Base-by-base conservation (phyloP, 306 rosid species). In the Bauhinia variegata region DNA sequence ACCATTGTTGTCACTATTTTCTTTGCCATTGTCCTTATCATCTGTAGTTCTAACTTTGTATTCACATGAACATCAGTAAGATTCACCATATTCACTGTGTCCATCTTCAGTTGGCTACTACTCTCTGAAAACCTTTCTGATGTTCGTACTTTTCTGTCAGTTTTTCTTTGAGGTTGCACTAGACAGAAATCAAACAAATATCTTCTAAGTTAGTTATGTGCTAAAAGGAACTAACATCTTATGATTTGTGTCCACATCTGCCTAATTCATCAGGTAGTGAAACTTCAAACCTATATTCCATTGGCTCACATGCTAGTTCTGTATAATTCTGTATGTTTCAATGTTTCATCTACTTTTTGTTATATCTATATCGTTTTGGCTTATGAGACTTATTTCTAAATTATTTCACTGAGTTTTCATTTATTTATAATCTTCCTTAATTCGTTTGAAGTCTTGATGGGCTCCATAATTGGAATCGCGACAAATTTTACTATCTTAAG, bases 401-500 rank as follows among this genome's bases (percentile, higher is more conserved):
- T 15, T 52, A 32, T 49, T 67, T 32, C 33, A 11, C 17, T 33
- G 10, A 8, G 19, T 18, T 48, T 11, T 10, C 4, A 9, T 48
- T 43, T 51, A 8, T 8, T 23, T 44, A 47, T 37, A 71, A 30
- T 62, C 71, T 68, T 79, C 87, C 90, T 80, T 83, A 36, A 85
- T 60, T 75, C 46, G 46, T 70, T 62, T 32, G 55, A 70, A 93
- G 99, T 93, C 72, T 51, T 93, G n/a, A 4, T 86, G 85, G 99
- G 99, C 72, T 90, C 90, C 15, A 88, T 66, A 31, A 71, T 90
- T 73, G 91, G 96, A 15, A 68, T 88, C 41, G 87, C 83, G 8
- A 93, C 97, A 67, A 90, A 93, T 67, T 80, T 82, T 52, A 72
- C 87, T 71, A 76, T 93, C 75, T 66, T 93, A 66, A 83, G 90